Conservation (phyloP, 257 asterid species). For the Galeopsis tetrahit region DNA sequence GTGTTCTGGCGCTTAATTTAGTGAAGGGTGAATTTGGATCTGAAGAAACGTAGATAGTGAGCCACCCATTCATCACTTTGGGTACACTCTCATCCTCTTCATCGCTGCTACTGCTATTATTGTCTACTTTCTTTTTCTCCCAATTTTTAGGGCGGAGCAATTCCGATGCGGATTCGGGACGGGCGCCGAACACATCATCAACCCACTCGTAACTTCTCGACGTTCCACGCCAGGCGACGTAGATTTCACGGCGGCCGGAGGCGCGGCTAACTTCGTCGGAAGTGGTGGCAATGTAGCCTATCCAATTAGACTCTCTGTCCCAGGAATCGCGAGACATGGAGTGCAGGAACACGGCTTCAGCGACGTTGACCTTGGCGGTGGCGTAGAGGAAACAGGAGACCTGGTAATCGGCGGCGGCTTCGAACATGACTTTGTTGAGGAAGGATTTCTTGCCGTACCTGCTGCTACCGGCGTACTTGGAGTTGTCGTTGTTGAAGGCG, state of each 20-base stretch:
- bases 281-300: conserved; percentile 75
- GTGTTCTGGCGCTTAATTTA: conserved; percentile 63
- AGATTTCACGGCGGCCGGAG: conserved; percentile 75
- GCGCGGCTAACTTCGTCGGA: conserved; percentile 49
- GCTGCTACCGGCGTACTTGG: conserved; percentile 84
- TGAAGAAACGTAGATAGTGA: conserved; percentile 55
- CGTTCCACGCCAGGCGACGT: conserved; percentile 84
- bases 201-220: conserved; percentile 74
- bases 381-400: conserved; percentile 70
- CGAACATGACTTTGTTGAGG: conserved; percentile 66
- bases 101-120: conserved; percentile 23
- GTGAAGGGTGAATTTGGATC: conserved; percentile 76
- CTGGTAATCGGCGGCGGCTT: conserved; percentile 51
- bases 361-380: conserved; percentile 58
- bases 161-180: conserved; percentile 53
- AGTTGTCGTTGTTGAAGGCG: conserved; percentile 88
- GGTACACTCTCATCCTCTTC: conserved; percentile 45
- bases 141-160: conserved; percentile 39
- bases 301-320: conserved; percentile 94
- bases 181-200: conserved; percentile 54
- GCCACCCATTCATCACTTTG: conserved; percentile 82
- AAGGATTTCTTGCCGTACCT: conserved; percentile 76
- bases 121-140: conserved; percentile 19
- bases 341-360: conserved; percentile 61
- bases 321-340: conserved; percentile 69